Evolutionary conservation across 139 green algal genomes (phyloP).

Genomic region (Chlamydomonas incerta): DNA sequence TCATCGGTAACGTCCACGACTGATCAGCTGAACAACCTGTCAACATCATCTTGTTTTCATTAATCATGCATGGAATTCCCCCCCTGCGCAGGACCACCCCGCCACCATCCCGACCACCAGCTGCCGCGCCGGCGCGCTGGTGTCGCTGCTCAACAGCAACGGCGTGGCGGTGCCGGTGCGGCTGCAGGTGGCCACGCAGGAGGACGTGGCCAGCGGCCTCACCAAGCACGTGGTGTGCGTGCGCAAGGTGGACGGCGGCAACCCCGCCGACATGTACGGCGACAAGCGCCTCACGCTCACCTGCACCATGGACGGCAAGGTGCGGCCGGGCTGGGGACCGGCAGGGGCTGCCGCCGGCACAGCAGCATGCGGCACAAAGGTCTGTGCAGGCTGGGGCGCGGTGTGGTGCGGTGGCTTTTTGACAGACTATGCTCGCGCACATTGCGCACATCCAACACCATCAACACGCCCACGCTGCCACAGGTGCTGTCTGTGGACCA

Average conservation of each 20-base stretch:
- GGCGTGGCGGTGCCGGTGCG: constrained; percentile 46
- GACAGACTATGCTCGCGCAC: no score
- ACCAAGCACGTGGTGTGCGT: constrained; percentile 53
- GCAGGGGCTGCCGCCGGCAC: no score
- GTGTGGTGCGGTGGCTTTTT: no score
- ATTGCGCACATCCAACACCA: no score
- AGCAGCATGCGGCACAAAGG: no score
- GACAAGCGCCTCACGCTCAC: not conserved
- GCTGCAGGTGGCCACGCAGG: constrained; percentile 32
- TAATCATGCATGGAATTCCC: no score
- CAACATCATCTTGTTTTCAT: no score
- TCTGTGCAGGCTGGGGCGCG: no score
- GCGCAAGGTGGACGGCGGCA: not conserved
- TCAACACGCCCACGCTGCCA: no score
- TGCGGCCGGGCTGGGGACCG: not conserved
- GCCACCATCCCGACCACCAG: constrained; percentile 36
- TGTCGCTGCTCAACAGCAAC: constrained; percentile 49
- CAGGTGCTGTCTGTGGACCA: not conserved
- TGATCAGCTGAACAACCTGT: not conserved
- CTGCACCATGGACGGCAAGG: constrained; percentile 2
- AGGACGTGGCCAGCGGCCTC: constrained; percentile 24
- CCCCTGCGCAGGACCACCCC: not conserved
- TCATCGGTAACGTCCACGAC: no score
- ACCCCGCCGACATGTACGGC: not conserved
- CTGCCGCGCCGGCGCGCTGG: constrained; percentile 52